These are phyloP conservation scores for Globisporangium iwayamae DNA, from an alignment of 352 stramenopile species.

Conservation along the genomic window DNA sequence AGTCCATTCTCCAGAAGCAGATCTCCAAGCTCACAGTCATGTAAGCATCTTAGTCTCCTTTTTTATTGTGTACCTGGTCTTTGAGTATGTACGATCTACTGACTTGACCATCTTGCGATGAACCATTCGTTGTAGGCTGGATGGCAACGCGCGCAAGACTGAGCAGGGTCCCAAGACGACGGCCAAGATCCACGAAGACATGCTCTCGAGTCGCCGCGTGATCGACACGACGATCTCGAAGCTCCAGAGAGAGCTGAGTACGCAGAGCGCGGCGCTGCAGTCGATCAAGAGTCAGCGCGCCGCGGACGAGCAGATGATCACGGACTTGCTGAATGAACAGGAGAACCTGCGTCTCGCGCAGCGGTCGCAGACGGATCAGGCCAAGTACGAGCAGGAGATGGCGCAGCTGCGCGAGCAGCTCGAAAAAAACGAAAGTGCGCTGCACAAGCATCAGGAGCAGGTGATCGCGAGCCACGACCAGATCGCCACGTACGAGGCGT, in stretches of 20 bases:
- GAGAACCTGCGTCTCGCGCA: conserved; percentile 61
- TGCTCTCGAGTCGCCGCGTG: conserved; percentile 78
- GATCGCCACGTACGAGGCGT: conserved; percentile 62
- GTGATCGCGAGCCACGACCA: conserved; percentile 61
- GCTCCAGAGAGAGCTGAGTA: conserved; percentile 62
- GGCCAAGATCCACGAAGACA: conserved; percentile 70
- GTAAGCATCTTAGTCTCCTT: conserved; percentile 17
- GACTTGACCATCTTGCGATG: neutral
- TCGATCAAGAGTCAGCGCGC: conserved; percentile 68
- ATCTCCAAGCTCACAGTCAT: conserved; percentile 80
- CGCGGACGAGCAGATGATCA: conserved; percentile 80
- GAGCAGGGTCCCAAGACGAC: conserved; percentile 38
- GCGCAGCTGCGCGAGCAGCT: conserved; percentile 62
- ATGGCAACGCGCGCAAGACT: conserved; percentile 35
- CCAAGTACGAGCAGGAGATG: conserved; percentile 70
- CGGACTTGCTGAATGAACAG: conserved; percentile 80
- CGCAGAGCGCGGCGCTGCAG: conserved; percentile 52
- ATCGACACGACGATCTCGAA: conserved; percentile 82
- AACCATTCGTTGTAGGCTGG: conserved; percentile 29
- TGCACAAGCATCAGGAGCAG: conserved; percentile 73
- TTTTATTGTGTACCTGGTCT: neutral
- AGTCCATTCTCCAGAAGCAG: conserved; percentile 60
- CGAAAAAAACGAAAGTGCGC: conserved; percentile 60
- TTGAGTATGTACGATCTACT: neutral
- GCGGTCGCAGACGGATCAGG: conserved; percentile 38